Evolutionary conservation across 176 grass and related monocot species (phyloP).

Genomic region (Ensete ventricosum): DNA sequence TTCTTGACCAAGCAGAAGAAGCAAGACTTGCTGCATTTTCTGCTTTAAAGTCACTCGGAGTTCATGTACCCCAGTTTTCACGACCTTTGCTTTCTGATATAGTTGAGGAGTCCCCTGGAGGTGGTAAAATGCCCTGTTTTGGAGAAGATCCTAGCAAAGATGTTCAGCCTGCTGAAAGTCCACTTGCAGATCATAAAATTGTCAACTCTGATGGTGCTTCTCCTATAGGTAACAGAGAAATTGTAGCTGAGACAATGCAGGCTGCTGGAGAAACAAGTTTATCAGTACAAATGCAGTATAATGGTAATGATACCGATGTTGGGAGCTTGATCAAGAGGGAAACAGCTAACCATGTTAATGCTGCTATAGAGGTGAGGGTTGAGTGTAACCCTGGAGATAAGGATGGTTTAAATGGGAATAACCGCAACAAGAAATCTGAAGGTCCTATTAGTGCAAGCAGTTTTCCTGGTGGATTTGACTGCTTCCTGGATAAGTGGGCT

Average conservation of each 20-base stretch:
- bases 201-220: slow-evolving; percentile 12
- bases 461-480: slow-evolving; percentile 70
- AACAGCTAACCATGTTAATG: slow-evolving; percentile 13
- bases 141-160: slow-evolving; percentile 25
- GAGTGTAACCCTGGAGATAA: not conserved
- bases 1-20: slow-evolving; percentile 93
- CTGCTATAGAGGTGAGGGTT: not conserved
- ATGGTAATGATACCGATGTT: slow-evolving; percentile 1
- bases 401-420: slow-evolving; percentile 1
- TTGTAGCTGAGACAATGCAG: slow-evolving; percentile 13
- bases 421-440: slow-evolving; percentile 16
- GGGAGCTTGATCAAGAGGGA: not conserved
- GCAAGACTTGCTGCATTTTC: slow-evolving; percentile 80
- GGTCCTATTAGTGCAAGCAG: slow-evolving; percentile 59
- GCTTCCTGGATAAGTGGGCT: slow-evolving; percentile 67
- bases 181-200: slow-evolving; percentile 22
- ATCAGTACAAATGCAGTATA: slow-evolving; percentile 7
- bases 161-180: slow-evolving; percentile 25
- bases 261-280: slow-evolving; percentile 23
- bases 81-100: slow-evolving; percentile 34
- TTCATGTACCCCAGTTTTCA: slow-evolving; percentile 74
- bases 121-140: slow-evolving; percentile 22
- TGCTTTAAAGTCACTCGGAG: slow-evolving; percentile 85
- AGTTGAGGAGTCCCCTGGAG: slow-evolving; percentile 23
- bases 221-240: slow-evolving; percentile 27